These are phyloP conservation scores for Pascua guehoae DNA, from an alignment of 1,284 basidiomycete genomes.

Conservation along the genomic window DNA sequence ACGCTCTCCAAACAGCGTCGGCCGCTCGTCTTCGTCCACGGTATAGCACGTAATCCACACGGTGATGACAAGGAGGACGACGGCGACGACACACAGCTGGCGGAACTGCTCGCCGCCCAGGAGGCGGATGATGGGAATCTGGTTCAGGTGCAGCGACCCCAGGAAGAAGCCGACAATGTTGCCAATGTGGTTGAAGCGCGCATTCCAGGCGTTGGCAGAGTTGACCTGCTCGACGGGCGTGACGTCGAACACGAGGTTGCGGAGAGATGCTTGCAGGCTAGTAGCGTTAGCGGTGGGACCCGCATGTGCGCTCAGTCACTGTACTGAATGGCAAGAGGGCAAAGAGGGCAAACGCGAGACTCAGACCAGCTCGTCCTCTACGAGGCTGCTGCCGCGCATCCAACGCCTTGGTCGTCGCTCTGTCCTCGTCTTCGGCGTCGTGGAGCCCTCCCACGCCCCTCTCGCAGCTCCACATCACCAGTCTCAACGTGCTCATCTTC, in stretches of 20 bases:
- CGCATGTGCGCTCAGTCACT: neutral
- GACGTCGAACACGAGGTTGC: constrained; percentile 86
- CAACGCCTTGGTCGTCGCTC: too few relatives aligned
- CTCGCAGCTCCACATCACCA: too few relatives aligned
- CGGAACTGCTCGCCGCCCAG: constrained; percentile 94
- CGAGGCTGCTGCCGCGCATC: too few relatives aligned
- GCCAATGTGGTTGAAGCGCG: constrained; percentile 89
- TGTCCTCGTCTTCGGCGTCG: too few relatives aligned
- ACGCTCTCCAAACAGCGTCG: constrained; percentile 48
- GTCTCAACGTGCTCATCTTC: too few relatives aligned
- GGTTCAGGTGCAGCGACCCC: constrained; percentile 80
- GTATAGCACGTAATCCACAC: constrained; percentile 82
- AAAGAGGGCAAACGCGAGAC: too few relatives aligned
- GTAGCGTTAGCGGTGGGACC: neutral
- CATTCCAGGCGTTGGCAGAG: constrained; percentile 96
- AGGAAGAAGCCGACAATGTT: constrained; percentile 89
- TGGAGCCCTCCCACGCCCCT: too few relatives aligned
- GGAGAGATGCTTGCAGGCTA: constrained; percentile 83
- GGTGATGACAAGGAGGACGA: constrained; percentile 71
- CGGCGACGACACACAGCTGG: constrained; percentile 85
- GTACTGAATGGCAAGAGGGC: too few relatives aligned
- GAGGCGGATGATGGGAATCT: constrained; percentile 67
- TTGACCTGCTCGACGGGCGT: constrained; percentile 82
- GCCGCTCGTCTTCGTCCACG: constrained; percentile 69
- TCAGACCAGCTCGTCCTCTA: too few relatives aligned